Base-by-base conservation (phyloP, 2,329 filamentous ascomycete species). In the Fusarium nisikadoi region DNA sequence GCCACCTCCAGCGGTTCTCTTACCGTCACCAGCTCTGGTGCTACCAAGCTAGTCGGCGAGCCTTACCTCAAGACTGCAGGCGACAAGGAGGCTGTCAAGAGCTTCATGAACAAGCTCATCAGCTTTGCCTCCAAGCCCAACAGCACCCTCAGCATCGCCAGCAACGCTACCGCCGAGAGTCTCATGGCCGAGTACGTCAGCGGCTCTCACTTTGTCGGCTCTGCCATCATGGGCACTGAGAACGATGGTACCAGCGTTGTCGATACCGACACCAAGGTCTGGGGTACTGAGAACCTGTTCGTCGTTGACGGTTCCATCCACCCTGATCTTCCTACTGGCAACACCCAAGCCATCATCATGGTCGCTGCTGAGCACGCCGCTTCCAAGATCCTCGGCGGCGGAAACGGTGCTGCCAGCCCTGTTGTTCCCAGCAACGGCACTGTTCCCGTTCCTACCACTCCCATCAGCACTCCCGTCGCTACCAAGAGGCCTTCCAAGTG, bases 241-340 rank as follows among this genome's bases (percentile, higher is more conserved):
- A 81, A 79, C n/a, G 82, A 82, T 50, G 89, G 90, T 20, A 85
- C 83, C 11, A 83, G 88, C 2, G 90, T 92, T 5, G 90, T 92
- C 2, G 90, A 92, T 72, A 78, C 84, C 16, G 83, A 92, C 80
- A 87, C 89, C 62, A 88, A 87, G 80, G 89, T 92, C 10, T 92
- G 89, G 75, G 90, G 90, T 41, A 92, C 88, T 0, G 89, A 92
- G 75, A 92, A 92, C 80, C 82, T 92, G 47, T 92, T 90, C 75
- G 87, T 92, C 19, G 89, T 93, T 8, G 91, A 93, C 75, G 91
- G 88, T 2, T 88, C 87, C 68, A 90, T 93, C 75, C 91, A 92
- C 82, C 91, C 91, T 0, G 91, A 91, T 70, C 88, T 92, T 73
- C 86, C 90, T 6, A 90, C 90, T 1, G 89, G 90, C 23, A 94